Evolutionary conservation across 306 rosid genomes (phyloP).

Genomic region (Dicorynia guianensis): DNA sequence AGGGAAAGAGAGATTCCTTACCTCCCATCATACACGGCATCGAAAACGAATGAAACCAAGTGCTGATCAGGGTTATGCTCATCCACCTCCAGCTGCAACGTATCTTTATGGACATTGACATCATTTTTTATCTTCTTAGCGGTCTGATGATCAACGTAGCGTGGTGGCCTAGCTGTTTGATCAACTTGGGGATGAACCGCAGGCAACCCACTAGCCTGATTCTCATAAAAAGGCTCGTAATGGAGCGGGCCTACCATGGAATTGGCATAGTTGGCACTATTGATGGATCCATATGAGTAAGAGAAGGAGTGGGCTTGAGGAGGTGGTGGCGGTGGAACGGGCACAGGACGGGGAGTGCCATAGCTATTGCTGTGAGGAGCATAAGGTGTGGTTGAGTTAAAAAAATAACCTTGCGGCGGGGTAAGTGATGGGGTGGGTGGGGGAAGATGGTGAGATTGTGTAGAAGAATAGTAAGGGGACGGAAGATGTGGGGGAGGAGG

Average conservation of each 20-base stretch:
- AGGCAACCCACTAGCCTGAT: slow-evolving; percentile 61
- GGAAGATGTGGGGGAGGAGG: slow-evolving; percentile 35
- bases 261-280: slow-evolving; percentile 43
- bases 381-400: slow-evolving; percentile 28
- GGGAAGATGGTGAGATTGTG: slow-evolving; percentile 46
- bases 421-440: slow-evolving; percentile 31
- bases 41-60: slow-evolving; percentile 81
- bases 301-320: slow-evolving; percentile 48
- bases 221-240: slow-evolving; percentile 51
- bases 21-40: slow-evolving; percentile 87
- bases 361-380: slow-evolving; percentile 36
- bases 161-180: slow-evolving; percentile 55
- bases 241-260: slow-evolving; percentile 47
- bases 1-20: slow-evolving; percentile 23
- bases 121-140: slow-evolving; percentile 82
- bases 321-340: slow-evolving; percentile 36
- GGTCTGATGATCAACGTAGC: slow-evolving; percentile 74
- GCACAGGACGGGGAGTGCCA: slow-evolving; percentile 35
- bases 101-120: slow-evolving; percentile 82
- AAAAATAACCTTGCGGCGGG: slow-evolving; percentile 28
- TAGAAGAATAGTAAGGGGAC: slow-evolving; percentile 42
- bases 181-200: slow-evolving; percentile 49
- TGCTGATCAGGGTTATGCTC: slow-evolving; percentile 67
- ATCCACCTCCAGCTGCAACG: slow-evolving; percentile 66
- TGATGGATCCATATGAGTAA: slow-evolving; percentile 46